Evolutionary conservation across 768 basidiomycete genomes (phyloP).

Genomic region (Piloderma croceum): DNA sequence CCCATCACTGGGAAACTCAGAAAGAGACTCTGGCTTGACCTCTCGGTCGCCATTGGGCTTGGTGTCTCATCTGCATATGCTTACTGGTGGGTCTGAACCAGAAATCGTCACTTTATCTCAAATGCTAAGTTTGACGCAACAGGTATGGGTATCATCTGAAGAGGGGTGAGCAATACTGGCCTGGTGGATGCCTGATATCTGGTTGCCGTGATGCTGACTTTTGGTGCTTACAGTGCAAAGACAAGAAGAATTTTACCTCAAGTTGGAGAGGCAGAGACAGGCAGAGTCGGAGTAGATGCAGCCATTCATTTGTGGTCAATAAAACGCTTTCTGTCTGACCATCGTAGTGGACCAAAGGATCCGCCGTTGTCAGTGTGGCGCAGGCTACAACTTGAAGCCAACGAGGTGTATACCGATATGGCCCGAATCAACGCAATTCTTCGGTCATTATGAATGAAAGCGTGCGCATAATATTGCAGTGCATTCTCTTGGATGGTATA

Average conservation of each 20-base stretch:
- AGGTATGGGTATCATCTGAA: constrained; percentile 86
- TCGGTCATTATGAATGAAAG: too few relatives aligned
- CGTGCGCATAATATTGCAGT: too few relatives aligned
- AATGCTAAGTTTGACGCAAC: constrained; percentile 21
- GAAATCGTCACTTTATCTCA: constrained; percentile 5
- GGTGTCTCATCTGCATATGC: constrained; percentile 70
- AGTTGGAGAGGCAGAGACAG: constrained; percentile 56
- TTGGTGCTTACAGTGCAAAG: constrained; percentile 52
- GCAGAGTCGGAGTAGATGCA: background rate
- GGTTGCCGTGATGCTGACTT: too few relatives aligned
- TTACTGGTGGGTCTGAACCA: constrained; percentile 63
- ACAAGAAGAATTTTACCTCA: constrained; percentile 84
- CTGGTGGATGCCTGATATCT: too few relatives aligned
- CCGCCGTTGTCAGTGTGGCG: too few relatives aligned
- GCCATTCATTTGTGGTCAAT: too few relatives aligned
- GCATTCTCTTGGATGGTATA: too few relatives aligned
- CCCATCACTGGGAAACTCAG: constrained; percentile 93
- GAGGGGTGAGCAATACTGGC: constrained; percentile 55
- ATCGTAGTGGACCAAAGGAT: too few relatives aligned
- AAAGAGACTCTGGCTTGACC: constrained; percentile 86
- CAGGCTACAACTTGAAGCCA: too few relatives aligned
- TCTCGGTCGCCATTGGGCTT: constrained; percentile 69
- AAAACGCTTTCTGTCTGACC: too few relatives aligned
- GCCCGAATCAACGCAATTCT: too few relatives aligned
- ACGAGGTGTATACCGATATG: too few relatives aligned